Evolutionary conservation across 768 basidiomycete species (phyloP), one percentile per base, ranked within the genome.

Genomic region (Russula abietina): DNA sequence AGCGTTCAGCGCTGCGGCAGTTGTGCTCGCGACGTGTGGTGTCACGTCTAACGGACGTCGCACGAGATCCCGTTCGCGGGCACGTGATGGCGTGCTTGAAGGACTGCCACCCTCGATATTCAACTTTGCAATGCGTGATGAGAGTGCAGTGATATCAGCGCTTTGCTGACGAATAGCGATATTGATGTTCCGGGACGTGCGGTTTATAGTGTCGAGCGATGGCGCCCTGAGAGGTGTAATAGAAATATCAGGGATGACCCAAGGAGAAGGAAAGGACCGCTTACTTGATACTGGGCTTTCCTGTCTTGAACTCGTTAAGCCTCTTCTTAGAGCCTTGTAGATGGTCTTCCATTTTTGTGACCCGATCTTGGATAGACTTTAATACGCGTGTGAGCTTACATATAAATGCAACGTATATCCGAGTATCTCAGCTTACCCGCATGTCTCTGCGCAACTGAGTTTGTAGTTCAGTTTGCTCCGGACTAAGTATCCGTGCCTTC

Each of bases 401-500:
- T 48, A 24, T n/a, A 48, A 5, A 12, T 28, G 14, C 19, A 10
- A 39, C 16, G 32, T 22, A 45, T 74, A 28, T 22, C 17, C 19
- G 24, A 17, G 46, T 48, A 48, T 48, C 22, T 16, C 11, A n/a
- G 68, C 83, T 48, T 67, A 92, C 93, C 71, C 87, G 77, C 41
- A 91, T 84, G 65, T 80, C 78, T 67, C 86, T 83, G 36, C 93
- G 80, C 30, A 98, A 75, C 59, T 86, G 84, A 1, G 79, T 82
- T 71, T 95, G 94, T 1, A 84, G 87, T 70, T 95, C 93, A 16
- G 86, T 78, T 70, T 93, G 88, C 69, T 98, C 93, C 0, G 96
- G 93, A 14, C 88, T 88, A 22, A 69, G 66, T 64, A 76, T 73
- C 33, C 71, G 74, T 14, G 74, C 70, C 66, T 79, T 81, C 28